These are phyloP conservation scores for Artemisia annua DNA, from an alignment of 129 eudicot species.

Conservation along the genomic window DNA sequence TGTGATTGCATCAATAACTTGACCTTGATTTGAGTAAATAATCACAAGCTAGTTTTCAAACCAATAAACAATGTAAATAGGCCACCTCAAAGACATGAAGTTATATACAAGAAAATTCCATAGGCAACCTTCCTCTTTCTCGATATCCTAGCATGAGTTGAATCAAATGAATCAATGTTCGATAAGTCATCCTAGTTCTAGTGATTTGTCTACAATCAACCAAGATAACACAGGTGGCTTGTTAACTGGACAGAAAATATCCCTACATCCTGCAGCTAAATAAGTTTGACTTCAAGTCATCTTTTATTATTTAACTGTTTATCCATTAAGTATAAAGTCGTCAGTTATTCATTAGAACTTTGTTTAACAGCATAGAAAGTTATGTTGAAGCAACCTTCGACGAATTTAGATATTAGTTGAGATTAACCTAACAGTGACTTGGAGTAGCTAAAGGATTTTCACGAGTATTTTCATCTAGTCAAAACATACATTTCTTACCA, in stretches of 20 bases:
- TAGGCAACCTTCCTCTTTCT: conserved; percentile 19
- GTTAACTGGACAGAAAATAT: neutral
- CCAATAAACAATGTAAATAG: conserved; percentile 9
- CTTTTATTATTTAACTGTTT: neutral
- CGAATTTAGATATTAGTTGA: neutral
- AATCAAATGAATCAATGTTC: conserved; percentile 25
- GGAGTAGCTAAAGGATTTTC: conserved; percentile 1
- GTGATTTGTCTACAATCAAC: conserved; percentile 17
- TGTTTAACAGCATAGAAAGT: neutral
- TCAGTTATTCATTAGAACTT: neutral
- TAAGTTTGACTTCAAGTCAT: neutral
- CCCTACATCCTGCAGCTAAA: neutral
- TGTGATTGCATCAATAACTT: neutral
- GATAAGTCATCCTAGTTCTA: conserved; percentile 26
- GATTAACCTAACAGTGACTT: conserved; percentile 1
- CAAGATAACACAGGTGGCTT: conserved; percentile 8
- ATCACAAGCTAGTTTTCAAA: conserved; percentile 12
- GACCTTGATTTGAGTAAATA: neutral
- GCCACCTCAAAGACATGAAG: conserved; percentile 27
- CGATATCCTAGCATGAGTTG: conserved; percentile 30
- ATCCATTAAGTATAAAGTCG: neutral
- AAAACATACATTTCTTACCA: neutral
- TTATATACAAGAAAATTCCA: conserved; percentile 20
- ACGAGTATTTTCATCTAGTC: neutral
- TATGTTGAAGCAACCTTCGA: neutral